phyloP scores from a whole-genome alignment of 768 basidiomycete genomes.

The Lyophyllum shimeji region DNA sequence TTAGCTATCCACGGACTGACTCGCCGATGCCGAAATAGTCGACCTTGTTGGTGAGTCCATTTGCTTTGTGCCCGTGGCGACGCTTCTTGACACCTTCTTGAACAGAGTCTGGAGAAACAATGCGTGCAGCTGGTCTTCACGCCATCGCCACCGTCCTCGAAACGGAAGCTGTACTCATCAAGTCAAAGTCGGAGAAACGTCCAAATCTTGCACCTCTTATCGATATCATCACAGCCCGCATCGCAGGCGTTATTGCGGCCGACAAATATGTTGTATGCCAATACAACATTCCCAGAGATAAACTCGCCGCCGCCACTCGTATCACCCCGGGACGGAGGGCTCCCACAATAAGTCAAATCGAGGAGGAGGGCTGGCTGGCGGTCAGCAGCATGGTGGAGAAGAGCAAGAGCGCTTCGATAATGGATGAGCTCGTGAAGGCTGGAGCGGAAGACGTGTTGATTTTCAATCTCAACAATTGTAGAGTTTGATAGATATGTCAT shows the following conservation, averaged over 20 bases:
- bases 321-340: constrained; percentile 90
- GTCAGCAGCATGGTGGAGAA: constrained; percentile 94
- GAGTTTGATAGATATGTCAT: constrained; percentile 54
- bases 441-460: constrained; percentile 93
- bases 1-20: constrained; percentile 2
- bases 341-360: constrained; percentile 84
- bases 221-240: constrained; percentile 78
- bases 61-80: neutral
- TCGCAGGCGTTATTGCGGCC: constrained; percentile 90
- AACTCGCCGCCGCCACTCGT: constrained; percentile 56
- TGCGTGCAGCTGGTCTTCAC: constrained; percentile 96
- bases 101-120: constrained; percentile 96
- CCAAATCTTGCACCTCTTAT: constrained; percentile 67
- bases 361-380: constrained; percentile 84
- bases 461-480: constrained; percentile 90
- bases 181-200: constrained; percentile 64
- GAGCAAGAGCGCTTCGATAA: constrained; percentile 72
- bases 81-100: neutral
- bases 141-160: constrained; percentile 88
- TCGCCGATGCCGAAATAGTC: constrained; percentile 44
- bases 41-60: constrained; percentile 82
- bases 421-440: constrained; percentile 81
- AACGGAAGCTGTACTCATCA: constrained; percentile 90
- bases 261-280: constrained; percentile 86
- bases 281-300: constrained; percentile 81